A percentile compares a stretch with the other conserved stretches of the same genome.
These are phyloP conservation scores for Aspergillus sp. DNA, from an alignment of 2,329 filamentous ascomycete species.

Conservation along the genomic window DNA sequence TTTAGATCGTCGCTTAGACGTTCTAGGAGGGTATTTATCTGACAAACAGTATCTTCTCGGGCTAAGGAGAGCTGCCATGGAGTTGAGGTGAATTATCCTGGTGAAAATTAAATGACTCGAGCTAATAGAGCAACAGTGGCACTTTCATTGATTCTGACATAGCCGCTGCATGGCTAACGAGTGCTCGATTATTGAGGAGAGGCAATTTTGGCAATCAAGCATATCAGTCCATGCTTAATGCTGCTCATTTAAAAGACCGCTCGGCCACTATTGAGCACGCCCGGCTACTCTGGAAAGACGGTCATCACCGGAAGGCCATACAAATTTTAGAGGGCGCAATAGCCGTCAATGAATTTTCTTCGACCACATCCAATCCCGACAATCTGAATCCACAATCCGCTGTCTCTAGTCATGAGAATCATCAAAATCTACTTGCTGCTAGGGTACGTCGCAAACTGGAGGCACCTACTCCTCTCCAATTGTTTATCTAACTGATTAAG, in stretches of 20 bases:
- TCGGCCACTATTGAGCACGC: slow-evolving; percentile 94
- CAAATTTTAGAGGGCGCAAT: slow-evolving; percentile 87
- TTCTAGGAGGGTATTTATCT: slow-evolving; percentile 81
- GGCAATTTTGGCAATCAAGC: slow-evolving; percentile 80
- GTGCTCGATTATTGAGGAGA: slow-evolving; percentile 82
- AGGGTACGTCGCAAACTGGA: slow-evolving; percentile 29
- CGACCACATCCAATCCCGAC: slow-evolving; percentile 38
- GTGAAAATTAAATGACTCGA: slow-evolving; percentile 1
- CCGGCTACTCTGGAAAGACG: slow-evolving; percentile 87
- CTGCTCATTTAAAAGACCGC: slow-evolving; percentile 77
- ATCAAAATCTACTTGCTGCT: slow-evolving; percentile 54
- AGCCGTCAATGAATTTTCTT: slow-evolving; percentile 71
- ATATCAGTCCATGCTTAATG: slow-evolving; percentile 90
- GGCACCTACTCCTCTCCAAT: neutral
- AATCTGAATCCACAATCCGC: slow-evolving; percentile 38
- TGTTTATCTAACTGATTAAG: slow-evolving; percentile 36
- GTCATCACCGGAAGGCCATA: slow-evolving; percentile 91
- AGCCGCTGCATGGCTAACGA: slow-evolving; percentile 81
- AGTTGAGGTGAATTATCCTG: slow-evolving; percentile 53
- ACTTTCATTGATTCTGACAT: slow-evolving; percentile 71
- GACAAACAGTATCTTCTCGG: slow-evolving; percentile 95
- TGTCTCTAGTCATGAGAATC: slow-evolving; percentile 42
- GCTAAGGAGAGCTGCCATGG: slow-evolving; percentile 83
- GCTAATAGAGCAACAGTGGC: slow-evolving; percentile 35
- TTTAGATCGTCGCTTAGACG: slow-evolving; percentile 76